Conservation (phyloP, 768 basidiomycete genomes). For the Pisolithus marmoratus region DNA sequence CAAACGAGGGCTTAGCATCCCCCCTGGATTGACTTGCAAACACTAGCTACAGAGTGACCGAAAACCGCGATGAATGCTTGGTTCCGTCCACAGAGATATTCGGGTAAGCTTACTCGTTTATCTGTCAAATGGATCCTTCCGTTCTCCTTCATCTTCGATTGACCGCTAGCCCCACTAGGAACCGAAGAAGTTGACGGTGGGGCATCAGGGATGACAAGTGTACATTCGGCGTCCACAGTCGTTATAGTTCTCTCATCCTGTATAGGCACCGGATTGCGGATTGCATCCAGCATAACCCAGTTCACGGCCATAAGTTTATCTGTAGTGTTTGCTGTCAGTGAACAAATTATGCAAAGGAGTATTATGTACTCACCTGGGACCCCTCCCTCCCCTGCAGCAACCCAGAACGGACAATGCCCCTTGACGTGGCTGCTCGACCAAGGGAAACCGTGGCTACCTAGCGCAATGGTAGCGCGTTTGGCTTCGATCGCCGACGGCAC, state of each 20-base stretch:
- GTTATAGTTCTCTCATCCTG: slow-evolving; percentile 57
- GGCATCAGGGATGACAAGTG: slow-evolving; percentile 51
- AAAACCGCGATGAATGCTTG: neutral
- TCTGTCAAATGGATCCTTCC: slow-evolving; percentile 67
- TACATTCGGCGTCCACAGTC: slow-evolving; percentile 52
- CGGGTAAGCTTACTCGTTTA: slow-evolving; percentile 49
- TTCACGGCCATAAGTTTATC: slow-evolving; percentile 61
- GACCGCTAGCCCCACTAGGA: slow-evolving; percentile 50
- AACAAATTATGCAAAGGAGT: no score
- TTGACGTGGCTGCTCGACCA: neutral
- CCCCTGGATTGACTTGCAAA: slow-evolving; percentile 40
- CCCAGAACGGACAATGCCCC: no score
- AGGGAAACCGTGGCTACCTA: slow-evolving; percentile 51
- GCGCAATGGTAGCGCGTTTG: slow-evolving; percentile 96
- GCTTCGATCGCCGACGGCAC: slow-evolving; percentile 78
- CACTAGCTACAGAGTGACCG: slow-evolving; percentile 46
- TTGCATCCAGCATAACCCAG: slow-evolving; percentile 63
- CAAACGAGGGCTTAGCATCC: slow-evolving; percentile 23
- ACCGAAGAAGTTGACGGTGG: slow-evolving; percentile 31
- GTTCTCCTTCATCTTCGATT: slow-evolving; percentile 50
- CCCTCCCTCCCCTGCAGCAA: neutral
- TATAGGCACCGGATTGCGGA: slow-evolving; percentile 54
- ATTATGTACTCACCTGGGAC: no score
- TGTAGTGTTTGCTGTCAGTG: neutral
- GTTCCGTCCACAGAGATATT: no score